Conservation (phyloP, 2,329 filamentous ascomycete species). For the Neofusicoccum kwambonambiense region DNA sequence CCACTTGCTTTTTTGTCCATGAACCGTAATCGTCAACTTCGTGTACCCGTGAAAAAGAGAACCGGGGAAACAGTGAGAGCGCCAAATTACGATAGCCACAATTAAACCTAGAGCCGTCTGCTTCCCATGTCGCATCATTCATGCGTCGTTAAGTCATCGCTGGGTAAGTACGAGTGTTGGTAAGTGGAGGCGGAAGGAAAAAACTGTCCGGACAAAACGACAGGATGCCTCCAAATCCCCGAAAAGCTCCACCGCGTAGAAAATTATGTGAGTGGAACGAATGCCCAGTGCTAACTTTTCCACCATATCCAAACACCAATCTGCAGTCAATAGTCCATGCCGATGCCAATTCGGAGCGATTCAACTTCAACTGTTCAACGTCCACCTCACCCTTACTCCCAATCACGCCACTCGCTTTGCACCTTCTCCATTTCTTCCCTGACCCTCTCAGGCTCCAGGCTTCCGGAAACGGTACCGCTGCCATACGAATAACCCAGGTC, state of each 20-base stretch:
- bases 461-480: background rate
- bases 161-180: background rate
- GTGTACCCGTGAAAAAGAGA: background rate
- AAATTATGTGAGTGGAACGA: background rate
- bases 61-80: background rate
- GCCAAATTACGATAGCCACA: background rate
- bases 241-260: background rate
- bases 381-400: slow-evolving; percentile 25
- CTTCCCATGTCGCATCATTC: background rate
- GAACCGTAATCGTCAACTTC: background rate
- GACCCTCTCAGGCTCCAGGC: slow-evolving; percentile 26
- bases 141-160: background rate
- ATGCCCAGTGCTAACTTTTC: background rate
- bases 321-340: background rate
- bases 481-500: slow-evolving; percentile 20
- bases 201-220: background rate
- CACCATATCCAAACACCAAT: background rate
- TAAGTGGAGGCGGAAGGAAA: background rate
- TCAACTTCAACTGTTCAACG: too few relatives aligned
- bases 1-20: background rate
- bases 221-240: background rate
- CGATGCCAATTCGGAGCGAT: background rate
- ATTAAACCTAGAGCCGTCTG: background rate
- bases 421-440: slow-evolving; percentile 27
- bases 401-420: slow-evolving; percentile 32